Conservation (phyloP, 257 asterid genomes). For the Solanum piurae region DNA sequence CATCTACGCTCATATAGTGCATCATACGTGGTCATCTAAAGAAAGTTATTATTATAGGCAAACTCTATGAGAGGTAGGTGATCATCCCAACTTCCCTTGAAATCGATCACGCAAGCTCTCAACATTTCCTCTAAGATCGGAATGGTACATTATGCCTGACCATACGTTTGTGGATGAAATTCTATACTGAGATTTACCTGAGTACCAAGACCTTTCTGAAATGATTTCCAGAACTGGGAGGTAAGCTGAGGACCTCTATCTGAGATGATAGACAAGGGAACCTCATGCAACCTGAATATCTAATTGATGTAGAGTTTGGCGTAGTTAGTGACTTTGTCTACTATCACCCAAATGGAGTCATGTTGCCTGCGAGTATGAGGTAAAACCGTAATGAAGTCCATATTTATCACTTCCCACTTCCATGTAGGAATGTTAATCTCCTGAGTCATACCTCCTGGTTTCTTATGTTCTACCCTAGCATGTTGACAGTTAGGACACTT, state of each 20-base stretch:
- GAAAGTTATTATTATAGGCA: neutral
- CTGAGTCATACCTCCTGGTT: no score
- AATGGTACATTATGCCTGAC: neutral
- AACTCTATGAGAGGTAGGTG: neutral
- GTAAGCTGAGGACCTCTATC: neutral
- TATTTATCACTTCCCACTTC: neutral
- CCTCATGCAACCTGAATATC: neutral
- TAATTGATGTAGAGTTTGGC: neutral
- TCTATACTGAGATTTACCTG: neutral
- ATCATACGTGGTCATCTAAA: no score
- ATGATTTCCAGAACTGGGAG: neutral
- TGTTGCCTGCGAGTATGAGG: neutral
- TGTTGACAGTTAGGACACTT: neutral
- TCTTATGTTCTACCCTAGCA: neutral
- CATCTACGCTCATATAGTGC: neutral
- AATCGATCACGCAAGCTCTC: neutral
- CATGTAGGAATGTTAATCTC: neutral
- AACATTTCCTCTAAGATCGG: neutral
- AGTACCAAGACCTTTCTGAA: neutral
- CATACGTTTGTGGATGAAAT: neutral
- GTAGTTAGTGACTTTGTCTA: neutral
- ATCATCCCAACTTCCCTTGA: neutral
- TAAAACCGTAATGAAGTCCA: neutral
- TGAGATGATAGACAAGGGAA: neutral
- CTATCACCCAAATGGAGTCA: neutral